Evolutionary conservation across 495 filamentous ascomycete species (phyloP).

Genomic region (Podospora anserina): DNA sequence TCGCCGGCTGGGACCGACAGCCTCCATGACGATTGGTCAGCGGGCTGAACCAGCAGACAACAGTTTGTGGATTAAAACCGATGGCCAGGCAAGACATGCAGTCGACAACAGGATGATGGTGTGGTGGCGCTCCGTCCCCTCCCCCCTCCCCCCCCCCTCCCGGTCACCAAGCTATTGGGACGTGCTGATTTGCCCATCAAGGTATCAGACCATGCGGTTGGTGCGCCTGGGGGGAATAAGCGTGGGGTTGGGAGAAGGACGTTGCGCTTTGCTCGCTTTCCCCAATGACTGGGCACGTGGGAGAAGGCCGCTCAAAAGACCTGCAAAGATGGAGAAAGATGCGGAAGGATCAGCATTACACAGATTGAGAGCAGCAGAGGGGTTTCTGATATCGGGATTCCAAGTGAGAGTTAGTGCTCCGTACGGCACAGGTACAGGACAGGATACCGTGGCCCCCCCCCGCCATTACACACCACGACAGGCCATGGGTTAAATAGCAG

Average conservation of each 20-base stretch:
- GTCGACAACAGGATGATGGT: background rate
- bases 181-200: background rate
- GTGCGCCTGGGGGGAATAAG: background rate
- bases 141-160: too few relatives aligned
- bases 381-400: too few relatives aligned
- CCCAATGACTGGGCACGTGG: background rate
- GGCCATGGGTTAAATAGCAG: background rate
- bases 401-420: too few relatives aligned
- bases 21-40: background rate
- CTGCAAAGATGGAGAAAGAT: too few relatives aligned
- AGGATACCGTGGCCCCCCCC: too few relatives aligned
- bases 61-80: background rate
- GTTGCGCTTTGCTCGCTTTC: background rate
- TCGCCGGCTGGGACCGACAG: too few relatives aligned
- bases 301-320: background rate
- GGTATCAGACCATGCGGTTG: background rate
- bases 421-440: too few relatives aligned
- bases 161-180: background rate
- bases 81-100: background rate
- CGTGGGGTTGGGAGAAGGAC: background rate
- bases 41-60: background rate
- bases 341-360: background rate
- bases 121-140: background rate
- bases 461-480: background rate
- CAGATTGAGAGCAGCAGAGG: background rate